These are phyloP conservation scores for Solanum sejunctum DNA, from an alignment of 257 asterid genomes.

Conservation along the genomic window DNA sequence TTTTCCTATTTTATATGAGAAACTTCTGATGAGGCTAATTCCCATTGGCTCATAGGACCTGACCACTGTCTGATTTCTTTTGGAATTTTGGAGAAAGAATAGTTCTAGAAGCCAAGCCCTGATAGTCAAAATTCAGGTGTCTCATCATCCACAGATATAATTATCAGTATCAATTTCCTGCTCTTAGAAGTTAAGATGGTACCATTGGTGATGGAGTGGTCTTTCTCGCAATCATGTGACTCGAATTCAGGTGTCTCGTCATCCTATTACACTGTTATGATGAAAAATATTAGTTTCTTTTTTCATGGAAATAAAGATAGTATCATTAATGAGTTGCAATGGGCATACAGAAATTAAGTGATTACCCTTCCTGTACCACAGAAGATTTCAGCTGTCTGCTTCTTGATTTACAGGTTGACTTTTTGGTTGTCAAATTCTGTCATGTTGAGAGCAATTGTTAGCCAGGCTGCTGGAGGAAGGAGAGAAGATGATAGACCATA, in stretches of 20 bases:
- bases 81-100: not conserved
- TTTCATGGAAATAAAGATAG: not conserved
- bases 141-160: not conserved
- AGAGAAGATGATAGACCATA: slow-evolving; percentile 12
- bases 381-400: not conserved
- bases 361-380: not conserved
- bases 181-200: not conserved
- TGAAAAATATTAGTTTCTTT: not conserved
- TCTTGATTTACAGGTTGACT: slow-evolving; percentile 54
- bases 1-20: not conserved
- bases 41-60: not conserved
- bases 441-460: slow-evolving; percentile 76
- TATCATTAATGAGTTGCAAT: not conserved
- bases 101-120: not conserved
- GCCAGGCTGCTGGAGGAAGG: slow-evolving; percentile 50
- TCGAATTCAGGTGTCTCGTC: not conserved
- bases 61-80: not conserved
- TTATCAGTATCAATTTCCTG: not conserved
- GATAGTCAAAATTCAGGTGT: not conserved
- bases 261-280: not conserved
- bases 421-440: slow-evolving; percentile 88
- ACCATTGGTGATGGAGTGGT: not conserved
- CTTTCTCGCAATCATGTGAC: not conserved
- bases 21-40: not conserved
- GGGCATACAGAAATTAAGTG: not conserved